Percentiles rank a stretch among this genome's conserved stretches.
These are phyloP conservation scores for Salix exigua DNA, from an alignment of 345 rosid genomes.

Conservation along the genomic window DNA sequence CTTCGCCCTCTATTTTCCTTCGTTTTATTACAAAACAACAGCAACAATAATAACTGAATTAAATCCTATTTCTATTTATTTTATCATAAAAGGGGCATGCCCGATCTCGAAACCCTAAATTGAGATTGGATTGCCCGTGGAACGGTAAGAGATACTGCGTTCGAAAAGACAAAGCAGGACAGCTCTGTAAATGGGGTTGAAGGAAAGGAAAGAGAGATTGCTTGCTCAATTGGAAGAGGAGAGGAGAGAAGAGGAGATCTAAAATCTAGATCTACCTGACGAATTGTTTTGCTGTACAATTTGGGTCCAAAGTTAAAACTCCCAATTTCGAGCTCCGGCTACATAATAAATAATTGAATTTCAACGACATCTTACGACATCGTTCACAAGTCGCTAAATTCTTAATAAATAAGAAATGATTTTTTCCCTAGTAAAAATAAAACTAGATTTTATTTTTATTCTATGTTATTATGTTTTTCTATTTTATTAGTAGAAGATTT, in stretches of 20 bases:
- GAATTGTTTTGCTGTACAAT: neutral
- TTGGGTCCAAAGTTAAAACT: neutral
- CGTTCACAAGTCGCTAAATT: neutral
- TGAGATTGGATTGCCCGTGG: neutral
- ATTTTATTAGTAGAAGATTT: too few relatives aligned
- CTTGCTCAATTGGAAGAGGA: neutral
- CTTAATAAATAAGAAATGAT: neutral
- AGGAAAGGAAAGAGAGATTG: neutral
- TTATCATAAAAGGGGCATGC: neutral
- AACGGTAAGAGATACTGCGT: neutral
- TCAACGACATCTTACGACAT: neutral
- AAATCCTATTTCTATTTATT: neutral
- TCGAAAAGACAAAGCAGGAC: neutral
- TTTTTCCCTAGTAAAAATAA: too few relatives aligned
- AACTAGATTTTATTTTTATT: too few relatives aligned
- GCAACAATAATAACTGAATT: neutral
- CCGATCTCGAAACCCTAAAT: constrained; percentile 8
- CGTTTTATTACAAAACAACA: neutral
- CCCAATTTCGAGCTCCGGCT: neutral
- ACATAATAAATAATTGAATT: too few relatives aligned
- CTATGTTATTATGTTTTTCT: too few relatives aligned
- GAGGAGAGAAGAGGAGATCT: neutral
- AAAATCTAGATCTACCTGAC: constrained; percentile 4
- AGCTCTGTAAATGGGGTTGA: neutral
- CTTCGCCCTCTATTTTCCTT: neutral